Percentiles rank a stretch among this genome's conserved stretches.
phyloP scores from a whole-genome alignment of 129 eudicot species.

The Calendula officinalis region DNA sequence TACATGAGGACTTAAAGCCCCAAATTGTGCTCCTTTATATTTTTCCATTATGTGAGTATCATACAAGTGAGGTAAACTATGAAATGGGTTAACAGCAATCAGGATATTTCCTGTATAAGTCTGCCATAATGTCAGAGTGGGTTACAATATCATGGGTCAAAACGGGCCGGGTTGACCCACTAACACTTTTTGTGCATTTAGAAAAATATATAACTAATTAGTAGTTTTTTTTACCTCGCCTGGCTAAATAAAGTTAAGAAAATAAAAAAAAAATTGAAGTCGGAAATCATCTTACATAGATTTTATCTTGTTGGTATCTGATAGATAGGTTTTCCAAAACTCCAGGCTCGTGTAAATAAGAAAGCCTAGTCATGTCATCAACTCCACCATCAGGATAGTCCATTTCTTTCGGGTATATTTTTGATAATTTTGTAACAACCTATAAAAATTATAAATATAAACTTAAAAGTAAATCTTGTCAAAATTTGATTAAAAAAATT shows the following conservation, averaged over 20 bases:
- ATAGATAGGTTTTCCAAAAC: slow-evolving; percentile 81
- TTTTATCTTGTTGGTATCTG: slow-evolving; percentile 85
- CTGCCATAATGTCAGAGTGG: slow-evolving; percentile 71
- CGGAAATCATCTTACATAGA: slow-evolving; percentile 69
- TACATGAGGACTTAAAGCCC: slow-evolving; percentile 94
- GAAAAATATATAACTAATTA: not conserved
- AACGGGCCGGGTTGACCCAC: not conserved
- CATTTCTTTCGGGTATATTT: slow-evolving; percentile 63
- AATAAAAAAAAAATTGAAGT: slow-evolving; percentile 20
- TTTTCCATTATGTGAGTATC: slow-evolving; percentile 87
- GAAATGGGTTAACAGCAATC: slow-evolving; percentile 97
- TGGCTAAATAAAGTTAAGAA: slow-evolving; percentile 15
- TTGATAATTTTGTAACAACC: slow-evolving; percentile 50
- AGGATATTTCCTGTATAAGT: slow-evolving; percentile 98
- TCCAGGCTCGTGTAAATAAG: slow-evolving; percentile 96
- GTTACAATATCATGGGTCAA: slow-evolving; percentile 32
- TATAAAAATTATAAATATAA: slow-evolving; percentile 16
- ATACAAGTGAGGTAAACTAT: slow-evolving; percentile 83
- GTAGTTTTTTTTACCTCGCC: slow-evolving; percentile 29
- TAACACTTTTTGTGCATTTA: not conserved
- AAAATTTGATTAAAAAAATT: not conserved
- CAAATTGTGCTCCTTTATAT: slow-evolving; percentile 88
- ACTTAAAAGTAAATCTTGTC: not conserved
- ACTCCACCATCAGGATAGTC: slow-evolving; percentile 89
- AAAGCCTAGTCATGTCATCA: slow-evolving; percentile 94